Evolutionary conservation across 306 rosid genomes (phyloP).

Genomic region (Vachellia collinsii): DNA sequence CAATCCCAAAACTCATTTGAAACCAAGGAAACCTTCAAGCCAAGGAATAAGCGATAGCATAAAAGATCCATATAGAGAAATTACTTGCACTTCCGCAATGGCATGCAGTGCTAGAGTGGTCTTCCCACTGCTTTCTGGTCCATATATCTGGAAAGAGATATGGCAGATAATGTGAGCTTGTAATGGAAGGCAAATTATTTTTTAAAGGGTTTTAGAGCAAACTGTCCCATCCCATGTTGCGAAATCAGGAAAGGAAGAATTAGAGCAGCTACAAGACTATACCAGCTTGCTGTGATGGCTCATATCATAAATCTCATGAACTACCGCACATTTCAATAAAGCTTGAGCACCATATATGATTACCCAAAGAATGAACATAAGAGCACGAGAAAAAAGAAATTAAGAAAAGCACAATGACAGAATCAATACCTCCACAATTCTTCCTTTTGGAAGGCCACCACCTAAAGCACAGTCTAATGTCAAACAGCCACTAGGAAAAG

Average conservation of each 20-base stretch:
- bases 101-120: conserved; percentile 98
- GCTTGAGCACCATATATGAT: conserved; percentile 10
- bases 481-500: conserved; percentile 98
- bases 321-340: neutral
- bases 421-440: conserved; percentile 90
- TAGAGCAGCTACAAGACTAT: conserved; percentile 17
- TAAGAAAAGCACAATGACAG: neutral
- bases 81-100: conserved; percentile 96
- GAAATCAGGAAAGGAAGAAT: conserved; percentile 25
- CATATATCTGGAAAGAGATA: conserved; percentile 69
- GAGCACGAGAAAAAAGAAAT: neutral
- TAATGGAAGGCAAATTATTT: neutral
- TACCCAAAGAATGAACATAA: conserved; percentile 11
- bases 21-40: neutral
- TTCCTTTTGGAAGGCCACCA: conserved; percentile 96
- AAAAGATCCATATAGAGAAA: conserved; percentile 34
- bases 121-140: conserved; percentile 99
- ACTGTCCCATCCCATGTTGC: conserved; percentile 12
- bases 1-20: conserved; percentile 34
- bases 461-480: conserved; percentile 94
- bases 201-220: neutral
- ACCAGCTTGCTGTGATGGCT: neutral
- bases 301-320: conserved; percentile 10
- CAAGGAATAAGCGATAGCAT: conserved; percentile 10
- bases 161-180: conserved; percentile 31